Conservation (phyloP, 768 basidiomycete genomes). For the Suillus luteus region DNA sequence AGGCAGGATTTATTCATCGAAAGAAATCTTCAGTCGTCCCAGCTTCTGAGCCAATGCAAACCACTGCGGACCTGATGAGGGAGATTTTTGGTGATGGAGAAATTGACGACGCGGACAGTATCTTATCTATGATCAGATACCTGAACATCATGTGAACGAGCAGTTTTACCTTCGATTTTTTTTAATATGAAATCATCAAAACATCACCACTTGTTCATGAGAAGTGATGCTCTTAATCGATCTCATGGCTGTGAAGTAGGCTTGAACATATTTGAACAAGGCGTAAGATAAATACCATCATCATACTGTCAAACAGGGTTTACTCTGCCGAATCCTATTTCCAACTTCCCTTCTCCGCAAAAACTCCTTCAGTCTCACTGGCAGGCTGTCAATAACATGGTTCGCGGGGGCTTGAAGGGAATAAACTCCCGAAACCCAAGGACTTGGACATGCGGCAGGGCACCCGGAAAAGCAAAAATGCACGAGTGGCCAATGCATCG, state of each 20-base stretch:
- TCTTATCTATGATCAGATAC: not conserved
- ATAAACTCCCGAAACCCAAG: not conserved
- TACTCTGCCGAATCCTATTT: not conserved
- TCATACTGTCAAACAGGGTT: not conserved
- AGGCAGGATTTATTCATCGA: not conserved
- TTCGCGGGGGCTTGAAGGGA: not conserved
- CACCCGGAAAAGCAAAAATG: not conserved
- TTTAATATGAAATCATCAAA: not conserved
- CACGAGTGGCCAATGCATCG: not conserved
- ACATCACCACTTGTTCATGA: not conserved
- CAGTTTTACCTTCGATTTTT: not conserved
- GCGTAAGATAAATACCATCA: not conserved
- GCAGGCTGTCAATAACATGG: not conserved
- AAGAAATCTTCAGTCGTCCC: not conserved
- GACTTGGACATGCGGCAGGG: not conserved
- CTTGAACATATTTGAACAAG: not conserved
- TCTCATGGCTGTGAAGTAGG: not conserved
- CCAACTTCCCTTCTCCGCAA: not conserved
- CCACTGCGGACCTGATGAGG: not conserved
- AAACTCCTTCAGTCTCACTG: not conserved
- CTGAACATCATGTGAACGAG: not conserved
- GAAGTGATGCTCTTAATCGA: not conserved
- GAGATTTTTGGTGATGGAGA: slow-evolving; percentile 2
- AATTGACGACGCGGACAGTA: not conserved
- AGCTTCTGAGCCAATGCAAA: not conserved